Conservation (phyloP, 768 basidiomycete genomes). For the Candolleomyces efflorescens region DNA sequence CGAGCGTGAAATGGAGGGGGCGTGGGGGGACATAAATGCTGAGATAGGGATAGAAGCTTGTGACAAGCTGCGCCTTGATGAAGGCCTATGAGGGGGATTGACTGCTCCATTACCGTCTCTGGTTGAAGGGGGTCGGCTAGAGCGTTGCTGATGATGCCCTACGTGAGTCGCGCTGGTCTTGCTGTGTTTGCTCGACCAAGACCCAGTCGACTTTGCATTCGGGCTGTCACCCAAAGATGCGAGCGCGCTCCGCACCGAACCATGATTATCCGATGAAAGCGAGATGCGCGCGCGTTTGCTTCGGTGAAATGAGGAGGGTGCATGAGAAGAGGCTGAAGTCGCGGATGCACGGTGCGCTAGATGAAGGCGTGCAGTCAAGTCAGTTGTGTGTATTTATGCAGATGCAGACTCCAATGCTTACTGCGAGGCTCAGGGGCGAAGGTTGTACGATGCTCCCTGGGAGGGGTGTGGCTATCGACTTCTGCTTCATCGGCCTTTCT, state of each 20-base stretch:
- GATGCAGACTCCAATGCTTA: slow-evolving; percentile 26
- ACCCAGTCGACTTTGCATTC: slow-evolving; percentile 41
- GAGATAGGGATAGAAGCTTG: slow-evolving; percentile 77
- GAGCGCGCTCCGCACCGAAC: slow-evolving; percentile 16
- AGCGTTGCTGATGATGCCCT: slow-evolving; percentile 13
- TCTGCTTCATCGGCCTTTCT: slow-evolving; percentile 66
- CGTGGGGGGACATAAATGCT: slow-evolving; percentile 73
- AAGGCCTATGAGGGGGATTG: slow-evolving; percentile 15
- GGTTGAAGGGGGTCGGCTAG: slow-evolving; percentile 17
- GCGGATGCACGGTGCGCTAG: slow-evolving; percentile 52
- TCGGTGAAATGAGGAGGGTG: slow-evolving; percentile 69
- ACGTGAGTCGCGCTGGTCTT: slow-evolving; percentile 14
- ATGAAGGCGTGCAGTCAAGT: slow-evolving; percentile 16
- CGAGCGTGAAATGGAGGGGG: slow-evolving; percentile 61
- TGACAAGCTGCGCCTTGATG: slow-evolving; percentile 55
- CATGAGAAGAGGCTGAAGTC: slow-evolving; percentile 41
- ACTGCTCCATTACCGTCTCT: slow-evolving; percentile 19
- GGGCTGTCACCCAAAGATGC: slow-evolving; percentile 13
- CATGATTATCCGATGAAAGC: slow-evolving; percentile 31
- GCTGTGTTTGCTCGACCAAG: slow-evolving; percentile 40
- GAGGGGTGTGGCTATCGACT: slow-evolving; percentile 57
- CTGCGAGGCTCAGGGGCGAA: slow-evolving; percentile 63
- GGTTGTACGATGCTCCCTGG: slow-evolving; percentile 58
- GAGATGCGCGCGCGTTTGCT: slow-evolving; percentile 64
- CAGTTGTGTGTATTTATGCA: background rate